Percentiles rank a stretch among this genome's conserved stretches.
These are phyloP conservation scores for Mycena galopus DNA, from an alignment of 768 basidiomycete species.

Conservation along the genomic window DNA sequence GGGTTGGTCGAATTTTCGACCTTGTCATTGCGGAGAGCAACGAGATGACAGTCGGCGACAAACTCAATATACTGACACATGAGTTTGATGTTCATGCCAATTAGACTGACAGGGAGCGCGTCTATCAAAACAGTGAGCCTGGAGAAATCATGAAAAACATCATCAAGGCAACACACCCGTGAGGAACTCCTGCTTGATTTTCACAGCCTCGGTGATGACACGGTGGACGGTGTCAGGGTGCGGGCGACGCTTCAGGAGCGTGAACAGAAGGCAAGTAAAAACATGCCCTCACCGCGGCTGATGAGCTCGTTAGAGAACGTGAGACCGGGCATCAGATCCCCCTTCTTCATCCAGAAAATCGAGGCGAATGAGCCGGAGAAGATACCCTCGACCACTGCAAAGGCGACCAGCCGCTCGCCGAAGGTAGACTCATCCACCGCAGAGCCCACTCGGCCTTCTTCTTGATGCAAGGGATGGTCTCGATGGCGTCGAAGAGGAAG, in stretches of 20 bases:
- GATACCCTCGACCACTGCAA: slow-evolving; percentile 86
- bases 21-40: slow-evolving; percentile 79
- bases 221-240: slow-evolving; percentile 70
- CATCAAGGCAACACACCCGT: slow-evolving; percentile 55
- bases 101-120: slow-evolving; percentile 75
- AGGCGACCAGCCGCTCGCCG: slow-evolving; percentile 81
- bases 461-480: slow-evolving; percentile 80
- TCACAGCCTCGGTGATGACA: slow-evolving; percentile 77
- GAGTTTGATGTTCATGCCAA: slow-evolving; percentile 79
- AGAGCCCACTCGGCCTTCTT: slow-evolving; percentile 85
- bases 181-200: slow-evolving; percentile 77
- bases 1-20: slow-evolving; percentile 64
- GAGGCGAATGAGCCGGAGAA: slow-evolving; percentile 84
- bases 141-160: too few relatives aligned
- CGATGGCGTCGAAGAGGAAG: slow-evolving; percentile 80
- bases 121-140: slow-evolving; percentile 55
- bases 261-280: slow-evolving; percentile 82
- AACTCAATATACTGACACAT: slow-evolving; percentile 83
- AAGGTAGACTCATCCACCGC: slow-evolving; percentile 80
- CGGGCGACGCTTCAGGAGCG: slow-evolving; percentile 74
- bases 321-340: slow-evolving; percentile 86
- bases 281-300: slow-evolving; percentile 85
- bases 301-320: slow-evolving; percentile 90
- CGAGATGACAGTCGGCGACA: slow-evolving; percentile 80
- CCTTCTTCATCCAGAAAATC: slow-evolving; percentile 89